Conservation (phyloP, 257 asterid species). For the Pogostemon cablin region DNA sequence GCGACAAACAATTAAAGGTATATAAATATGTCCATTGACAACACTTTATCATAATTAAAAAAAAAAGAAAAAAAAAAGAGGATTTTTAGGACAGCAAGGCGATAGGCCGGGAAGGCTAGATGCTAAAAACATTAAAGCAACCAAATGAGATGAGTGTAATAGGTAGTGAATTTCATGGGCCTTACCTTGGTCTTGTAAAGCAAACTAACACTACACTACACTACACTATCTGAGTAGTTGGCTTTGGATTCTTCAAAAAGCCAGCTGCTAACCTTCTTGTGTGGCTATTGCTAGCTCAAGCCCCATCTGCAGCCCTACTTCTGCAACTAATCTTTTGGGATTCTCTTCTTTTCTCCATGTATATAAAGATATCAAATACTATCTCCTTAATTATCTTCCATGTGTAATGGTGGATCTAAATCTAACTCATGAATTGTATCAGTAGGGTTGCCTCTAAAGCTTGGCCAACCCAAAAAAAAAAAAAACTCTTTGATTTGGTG, state of each 20-base stretch:
- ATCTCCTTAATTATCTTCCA: background rate
- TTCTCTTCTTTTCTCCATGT: background rate
- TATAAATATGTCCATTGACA: background rate
- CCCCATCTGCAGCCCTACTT: conserved; percentile 10
- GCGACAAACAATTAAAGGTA: background rate
- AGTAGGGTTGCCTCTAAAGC: conserved; percentile 21
- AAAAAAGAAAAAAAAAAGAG: no score
- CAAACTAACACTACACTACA: conserved; percentile 3
- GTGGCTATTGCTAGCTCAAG: background rate
- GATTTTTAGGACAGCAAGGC: background rate
- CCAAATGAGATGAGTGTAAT: conserved; percentile 23
- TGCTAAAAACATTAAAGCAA: conserved; percentile 16
- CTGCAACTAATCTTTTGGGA: conserved; percentile 4
- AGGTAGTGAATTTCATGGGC: conserved; percentile 23
- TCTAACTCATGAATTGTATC: background rate
- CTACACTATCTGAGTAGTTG: background rate
- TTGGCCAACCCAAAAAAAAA: conserved; percentile 13
- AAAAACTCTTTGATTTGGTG: background rate
- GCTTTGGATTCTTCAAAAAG: conserved; percentile 17
- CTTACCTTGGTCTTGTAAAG: background rate
- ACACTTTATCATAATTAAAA: background rate
- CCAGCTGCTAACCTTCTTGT: background rate
- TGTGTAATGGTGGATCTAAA: conserved; percentile 20
- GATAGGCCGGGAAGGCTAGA: background rate
- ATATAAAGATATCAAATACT: background rate